Evolutionary conservation across 345 rosid genomes (phyloP).

Genomic region (Dipteronia dyeriana): DNA sequence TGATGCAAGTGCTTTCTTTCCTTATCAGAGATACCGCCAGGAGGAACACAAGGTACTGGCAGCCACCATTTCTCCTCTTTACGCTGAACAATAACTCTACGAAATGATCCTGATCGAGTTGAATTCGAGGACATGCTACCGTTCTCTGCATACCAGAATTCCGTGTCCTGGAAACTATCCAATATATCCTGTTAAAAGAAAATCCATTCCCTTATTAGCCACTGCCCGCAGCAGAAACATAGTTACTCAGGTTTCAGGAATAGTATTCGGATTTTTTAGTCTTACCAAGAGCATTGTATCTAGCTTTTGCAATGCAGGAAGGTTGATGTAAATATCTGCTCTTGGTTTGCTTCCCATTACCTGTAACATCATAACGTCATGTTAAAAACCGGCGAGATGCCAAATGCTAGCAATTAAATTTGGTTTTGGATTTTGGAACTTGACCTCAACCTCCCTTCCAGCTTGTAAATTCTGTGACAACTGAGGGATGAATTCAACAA

Average conservation of each 20-base stretch:
- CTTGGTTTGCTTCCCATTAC: conserved; percentile 73
- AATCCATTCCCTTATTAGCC: neutral
- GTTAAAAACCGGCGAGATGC: conserved; percentile 1
- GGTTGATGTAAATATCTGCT: conserved; percentile 75
- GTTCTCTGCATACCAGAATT: conserved; percentile 94
- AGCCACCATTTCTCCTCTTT: conserved; percentile 99
- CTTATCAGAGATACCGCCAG: conserved; percentile 74
- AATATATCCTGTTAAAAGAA: conserved; percentile 68
- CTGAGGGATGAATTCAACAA: conserved; percentile 67
- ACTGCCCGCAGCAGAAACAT: neutral
- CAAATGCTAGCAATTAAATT: neutral
- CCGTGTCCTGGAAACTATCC: conserved; percentile 72
- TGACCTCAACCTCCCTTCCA: conserved; percentile 73
- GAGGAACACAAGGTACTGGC: conserved; percentile 83
- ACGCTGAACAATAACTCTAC: conserved; percentile 65
- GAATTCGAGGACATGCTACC: conserved; percentile 79
- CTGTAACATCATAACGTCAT: conserved; percentile 34
- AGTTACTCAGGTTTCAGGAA: neutral
- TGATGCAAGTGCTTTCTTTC: conserved; percentile 68
- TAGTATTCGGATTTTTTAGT: neutral
- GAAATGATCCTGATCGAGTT: conserved; percentile 66
- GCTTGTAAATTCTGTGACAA: conserved; percentile 51
- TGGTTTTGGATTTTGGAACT: conserved; percentile 1
- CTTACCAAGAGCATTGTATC: conserved; percentile 86
- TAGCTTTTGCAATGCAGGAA: conserved; percentile 86